Evolutionary conservation across 148 eudicot genomes (phyloP), one percentile per base, ranked within the genome.

Genomic region (Gaultheria prostrata): DNA sequence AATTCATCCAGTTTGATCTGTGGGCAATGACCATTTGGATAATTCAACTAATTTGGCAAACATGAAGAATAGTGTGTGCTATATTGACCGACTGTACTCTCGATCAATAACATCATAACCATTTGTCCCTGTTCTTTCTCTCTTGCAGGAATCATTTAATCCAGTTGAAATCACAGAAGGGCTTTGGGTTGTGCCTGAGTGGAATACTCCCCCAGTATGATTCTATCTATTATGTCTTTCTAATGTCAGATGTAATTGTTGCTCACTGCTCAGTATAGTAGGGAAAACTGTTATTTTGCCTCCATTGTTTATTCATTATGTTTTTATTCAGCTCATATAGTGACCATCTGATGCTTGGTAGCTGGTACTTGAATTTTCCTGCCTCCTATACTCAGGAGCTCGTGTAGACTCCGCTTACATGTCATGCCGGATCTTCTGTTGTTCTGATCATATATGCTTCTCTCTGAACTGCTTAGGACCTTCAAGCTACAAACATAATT

Each of bases 161-260:
- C 98, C 99, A 2, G 92, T 96, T 84, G 90, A 96, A 91, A 89
- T 96, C 71, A 88, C 90, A 48, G 87, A 94, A 74, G 95, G 97
- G 82, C 93, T 96, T 65, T 96, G 99, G 99, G 88, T 94, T 87
- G 98, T 94, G 84, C 98, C 99, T n/a, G 95, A 93, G 89, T 93
- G 99, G 99, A 91, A 86, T 84, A 84, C 90, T 54, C 93, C 98
- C 84, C 95, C 94, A 30, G 99, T 96, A 92, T 85, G 92, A 77
- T 77, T 82, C 79, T 79, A 51, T 48, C 70, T 79, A 20, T 78
- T 14, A 39, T 73, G 83, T 28, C 26, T 10, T 88, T 87, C 54
- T 12, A 15, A 20, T 39, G 35, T 28, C 61, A 48, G 56, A 70
- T 53, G 17, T 18, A 71, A 33, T 39, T 72, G 24, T 63, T 72